phyloP scores from a whole-genome alignment of 2,329 filamentous ascomycete species.

The Fusarium ambrosium region DNA sequence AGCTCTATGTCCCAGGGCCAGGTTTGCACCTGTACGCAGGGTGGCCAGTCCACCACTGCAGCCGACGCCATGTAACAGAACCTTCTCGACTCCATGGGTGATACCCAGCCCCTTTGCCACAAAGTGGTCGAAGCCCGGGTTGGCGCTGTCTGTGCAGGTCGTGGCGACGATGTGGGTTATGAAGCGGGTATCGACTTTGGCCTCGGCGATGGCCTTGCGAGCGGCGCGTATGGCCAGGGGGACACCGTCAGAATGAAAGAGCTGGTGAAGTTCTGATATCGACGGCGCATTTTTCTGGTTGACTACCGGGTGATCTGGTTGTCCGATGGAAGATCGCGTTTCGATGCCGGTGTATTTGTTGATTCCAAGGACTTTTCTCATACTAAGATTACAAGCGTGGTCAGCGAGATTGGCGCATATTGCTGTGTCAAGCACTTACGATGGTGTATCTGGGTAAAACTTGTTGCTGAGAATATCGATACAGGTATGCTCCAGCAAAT shows the following conservation, averaged over 20 bases:
- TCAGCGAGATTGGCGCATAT: background rate
- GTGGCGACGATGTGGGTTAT: conserved; percentile 78
- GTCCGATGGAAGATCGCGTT: conserved; percentile 71
- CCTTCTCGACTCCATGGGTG: conserved; percentile 71
- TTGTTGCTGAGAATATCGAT: conserved; percentile 66
- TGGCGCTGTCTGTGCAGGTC: conserved; percentile 78
- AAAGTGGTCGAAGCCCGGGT: conserved; percentile 77
- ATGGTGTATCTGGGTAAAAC: conserved; percentile 71
- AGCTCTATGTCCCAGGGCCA: conserved; percentile 73
- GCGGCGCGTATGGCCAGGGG: conserved; percentile 69
- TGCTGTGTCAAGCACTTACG: conserved; percentile 60
- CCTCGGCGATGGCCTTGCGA: conserved; percentile 68
- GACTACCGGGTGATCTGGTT: conserved; percentile 71
- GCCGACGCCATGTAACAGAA: conserved; percentile 75
- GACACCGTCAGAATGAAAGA: conserved; percentile 70
- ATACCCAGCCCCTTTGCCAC: conserved; percentile 72
- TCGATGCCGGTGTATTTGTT: conserved; percentile 77
- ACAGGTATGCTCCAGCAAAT: conserved; percentile 63
- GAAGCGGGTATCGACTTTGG: conserved; percentile 62
- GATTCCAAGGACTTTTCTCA: conserved; percentile 73
- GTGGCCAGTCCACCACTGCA: conserved; percentile 75
- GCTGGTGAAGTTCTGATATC: conserved; percentile 67
- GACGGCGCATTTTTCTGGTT: conserved; percentile 67
- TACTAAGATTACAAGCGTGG: conserved; percentile 54
- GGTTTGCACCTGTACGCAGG: conserved; percentile 74